Evolutionary conservation across 768 basidiomycete genomes (phyloP).

Genomic region (Coprinellus micaceus): DNA sequence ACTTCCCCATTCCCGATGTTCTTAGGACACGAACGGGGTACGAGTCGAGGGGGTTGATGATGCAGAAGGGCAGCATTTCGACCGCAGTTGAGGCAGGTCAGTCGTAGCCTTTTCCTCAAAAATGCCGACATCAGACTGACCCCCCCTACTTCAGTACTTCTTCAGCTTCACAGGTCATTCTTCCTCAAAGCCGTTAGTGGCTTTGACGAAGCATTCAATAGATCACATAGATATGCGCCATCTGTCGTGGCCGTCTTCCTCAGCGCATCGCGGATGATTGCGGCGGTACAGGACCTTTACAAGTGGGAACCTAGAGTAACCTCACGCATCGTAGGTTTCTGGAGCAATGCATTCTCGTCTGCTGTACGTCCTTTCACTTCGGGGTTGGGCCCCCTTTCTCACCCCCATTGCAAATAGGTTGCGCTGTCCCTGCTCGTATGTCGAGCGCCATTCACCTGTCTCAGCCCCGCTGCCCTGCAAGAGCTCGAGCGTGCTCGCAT

Average conservation of each 20-base stretch:
- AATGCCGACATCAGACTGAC: conserved; percentile 1
- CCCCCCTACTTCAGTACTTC: conserved; percentile 41
- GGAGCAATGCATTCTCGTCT: conserved; percentile 53
- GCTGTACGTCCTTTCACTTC: conserved; percentile 33
- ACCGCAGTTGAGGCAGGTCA: conserved; percentile 62
- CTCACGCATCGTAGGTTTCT: conserved; percentile 48
- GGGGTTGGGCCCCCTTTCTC: background rate
- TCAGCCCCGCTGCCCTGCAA: conserved; percentile 59
- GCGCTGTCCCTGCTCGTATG: conserved; percentile 53
- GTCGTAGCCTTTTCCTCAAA: conserved; percentile 10
- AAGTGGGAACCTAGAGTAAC: conserved; percentile 56
- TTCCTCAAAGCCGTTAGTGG: conserved; percentile 61
- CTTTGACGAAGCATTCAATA: conserved; percentile 56
- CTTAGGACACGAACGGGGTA: conserved; percentile 36
- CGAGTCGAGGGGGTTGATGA: conserved; percentile 43
- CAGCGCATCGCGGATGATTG: conserved; percentile 61
- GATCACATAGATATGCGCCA: conserved; percentile 61
- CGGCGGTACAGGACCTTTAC: conserved; percentile 54
- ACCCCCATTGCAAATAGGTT: conserved; percentile 28
- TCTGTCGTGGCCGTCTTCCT: conserved; percentile 68
- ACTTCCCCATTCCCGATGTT: conserved; percentile 51
- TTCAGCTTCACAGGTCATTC: conserved; percentile 65
- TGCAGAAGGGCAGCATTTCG: conserved; percentile 58
- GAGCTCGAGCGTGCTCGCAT: conserved; percentile 51
- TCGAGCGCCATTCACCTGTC: conserved; percentile 62